Base-by-base conservation (phyloP, 805 yeast species). In the Schizosaccharomyces osmophilus region DNA sequence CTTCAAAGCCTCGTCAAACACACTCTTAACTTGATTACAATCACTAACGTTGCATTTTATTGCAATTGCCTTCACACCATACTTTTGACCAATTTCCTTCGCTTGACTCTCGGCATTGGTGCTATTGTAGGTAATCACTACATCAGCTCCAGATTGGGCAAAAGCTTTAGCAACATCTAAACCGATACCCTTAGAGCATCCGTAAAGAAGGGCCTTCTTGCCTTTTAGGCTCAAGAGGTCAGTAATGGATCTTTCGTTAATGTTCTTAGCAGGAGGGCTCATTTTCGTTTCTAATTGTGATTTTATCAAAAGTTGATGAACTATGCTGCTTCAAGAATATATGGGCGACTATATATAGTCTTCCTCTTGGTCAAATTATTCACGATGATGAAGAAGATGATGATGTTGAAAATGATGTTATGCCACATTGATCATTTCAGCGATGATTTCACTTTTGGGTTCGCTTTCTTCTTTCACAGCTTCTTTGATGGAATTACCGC, bases 101-200 rank as follows among this genome's bases (percentile, higher is more conserved):
- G 87, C 87, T 67, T 78, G 78, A 62, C 78, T 82, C 60, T 79
- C 80, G 51, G 61, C 59, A 9, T 84, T 81, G 66, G 77, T 78
- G 63, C 80, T 74, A 70, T 78, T 80, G 75, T 78, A 57, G 31
- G 26, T 36, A 26, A 57, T 29, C 3, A 19, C 6, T 5, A 36
- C 60, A 31, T 9, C 26, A 11, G 94, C 95, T 61, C 95, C 95
- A 3, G 90, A 90, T 73, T 85, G 90, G 60, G 88, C 84, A 67
- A 76, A 85, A 1, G 87, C 89, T 70, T 81, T 85, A 55, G 94
- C 94, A 43, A 85, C 84, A 4, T 85, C 86, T 66, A 71, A 79
- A 17, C 95, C 95, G 65, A 87, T 86, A 42, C 95, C 95, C 58
- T 84, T 77, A 19, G 89, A 82, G 13, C 87, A 85, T 58, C 95